Evolutionary conservation across 2,329 filamentous ascomycete species (phyloP), one percentile per base, ranked within the genome.

Genomic region (Pseudogymnoascus sp.): DNA sequence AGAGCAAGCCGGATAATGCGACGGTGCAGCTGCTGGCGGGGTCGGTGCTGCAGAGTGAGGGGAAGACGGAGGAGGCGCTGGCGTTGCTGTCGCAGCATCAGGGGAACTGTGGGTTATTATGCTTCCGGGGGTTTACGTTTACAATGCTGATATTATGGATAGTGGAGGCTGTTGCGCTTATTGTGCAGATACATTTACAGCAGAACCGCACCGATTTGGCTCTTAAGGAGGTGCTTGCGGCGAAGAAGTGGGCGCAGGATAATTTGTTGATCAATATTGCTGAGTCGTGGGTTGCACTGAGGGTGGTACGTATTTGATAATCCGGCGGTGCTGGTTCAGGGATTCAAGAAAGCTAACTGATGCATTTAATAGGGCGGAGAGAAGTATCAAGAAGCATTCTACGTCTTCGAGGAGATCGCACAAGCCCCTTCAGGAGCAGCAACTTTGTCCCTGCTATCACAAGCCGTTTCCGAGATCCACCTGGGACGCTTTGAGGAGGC

Each of bases 341-440:
- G 47, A 18, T 54, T 11, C 26, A 10, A 23, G 26, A 42, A 42
- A 63, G 37, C 23, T 60, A 66, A 68, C 72, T 76, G 68, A 79
- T 65, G 29, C 40, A 34, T 37, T 21, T 23, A 36, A 36, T 66
- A 96, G 89, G 93, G 93, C 72, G 93, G 93, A 69, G 92, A 96
- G 70, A 95, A 91, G 75, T 97, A 97, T 77, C 95, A 97, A 73
- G 90, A 95, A 73, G 88, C 93, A 16, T 97, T 96, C 77, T 97
- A 99, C 80, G 93, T 97, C 66, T 97, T 91, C 72, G 93, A 97
- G 77, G 95, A 99, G 77, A 85, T 97, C 60, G 93, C 95, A 4
- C 91, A 96, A 73, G 88, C 90, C 29, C 88, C 92, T 2, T 86
- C 90, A 34, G 92, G 90, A 16, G 87, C 91, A 60, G 90, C 90